Conservation (phyloP, 441 rosid genomes). For the Erodium chrysanthum region DNA sequence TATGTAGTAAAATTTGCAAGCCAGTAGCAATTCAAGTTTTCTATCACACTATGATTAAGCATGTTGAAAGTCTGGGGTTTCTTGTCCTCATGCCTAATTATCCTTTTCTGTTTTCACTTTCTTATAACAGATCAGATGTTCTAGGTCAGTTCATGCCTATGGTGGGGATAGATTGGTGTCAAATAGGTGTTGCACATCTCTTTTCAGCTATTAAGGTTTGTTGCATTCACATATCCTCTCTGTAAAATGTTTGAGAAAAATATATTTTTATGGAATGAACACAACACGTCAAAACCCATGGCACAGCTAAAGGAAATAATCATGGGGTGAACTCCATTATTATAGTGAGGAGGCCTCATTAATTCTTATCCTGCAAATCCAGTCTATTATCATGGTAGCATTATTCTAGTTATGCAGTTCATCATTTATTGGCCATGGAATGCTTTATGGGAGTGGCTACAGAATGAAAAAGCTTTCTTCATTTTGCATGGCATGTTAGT, state of each 20-base stretch:
- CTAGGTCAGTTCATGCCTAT: constrained; percentile 98
- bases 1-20: background rate
- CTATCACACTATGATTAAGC: background rate
- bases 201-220: constrained; percentile 88
- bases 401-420: background rate
- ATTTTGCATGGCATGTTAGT: background rate
- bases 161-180: constrained; percentile 94
- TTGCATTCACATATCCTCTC: background rate
- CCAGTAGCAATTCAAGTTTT: background rate
- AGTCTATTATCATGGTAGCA: background rate
- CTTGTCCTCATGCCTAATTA: constrained; percentile 10
- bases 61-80: constrained; percentile 6
- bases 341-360: background rate
- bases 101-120: constrained; percentile 12
- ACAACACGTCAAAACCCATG: background rate
- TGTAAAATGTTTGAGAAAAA: background rate
- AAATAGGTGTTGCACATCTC: constrained; percentile 85
- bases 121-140: constrained; percentile 72
- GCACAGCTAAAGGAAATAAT: background rate
- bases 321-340: background rate
- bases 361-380: background rate
- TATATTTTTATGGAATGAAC: background rate
- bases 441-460: background rate
- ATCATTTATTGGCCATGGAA: constrained; percentile 1
- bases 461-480: background rate